Conservation (phyloP, 768 basidiomycete genomes). For the Boletus rubescentipes region DNA sequence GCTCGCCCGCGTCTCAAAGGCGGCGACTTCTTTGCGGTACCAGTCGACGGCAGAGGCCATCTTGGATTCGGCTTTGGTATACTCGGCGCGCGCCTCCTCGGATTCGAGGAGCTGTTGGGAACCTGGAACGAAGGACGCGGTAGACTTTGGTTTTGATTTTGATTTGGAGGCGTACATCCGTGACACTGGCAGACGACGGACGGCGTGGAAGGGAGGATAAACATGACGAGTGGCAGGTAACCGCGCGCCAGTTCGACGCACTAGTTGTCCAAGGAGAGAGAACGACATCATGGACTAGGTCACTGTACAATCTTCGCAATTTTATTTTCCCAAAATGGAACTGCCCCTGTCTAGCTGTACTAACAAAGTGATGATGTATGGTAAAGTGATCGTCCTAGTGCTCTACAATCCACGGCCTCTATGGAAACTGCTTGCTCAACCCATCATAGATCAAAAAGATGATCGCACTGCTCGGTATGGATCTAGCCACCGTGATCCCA, state of each 20-base stretch:
- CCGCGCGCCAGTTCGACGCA: not conserved
- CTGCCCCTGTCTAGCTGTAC: constrained; percentile 1
- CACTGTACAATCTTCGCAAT: too few species aligned
- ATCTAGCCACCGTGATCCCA: constrained; percentile 83
- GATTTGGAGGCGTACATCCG: constrained; percentile 31
- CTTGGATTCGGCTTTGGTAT: constrained; percentile 56
- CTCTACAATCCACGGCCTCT: constrained; percentile 4
- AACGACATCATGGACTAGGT: constrained; percentile 3
- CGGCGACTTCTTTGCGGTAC: constrained; percentile 77
- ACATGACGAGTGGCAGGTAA: constrained; percentile 1
- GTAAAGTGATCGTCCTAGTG: not conserved
- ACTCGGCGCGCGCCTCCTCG: constrained; percentile 55
- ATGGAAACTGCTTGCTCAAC: constrained; percentile 53
- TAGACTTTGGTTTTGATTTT: constrained; percentile 43
- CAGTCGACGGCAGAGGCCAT: constrained; percentile 70
- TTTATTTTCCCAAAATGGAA: not conserved
- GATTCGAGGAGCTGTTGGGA: constrained; percentile 62
- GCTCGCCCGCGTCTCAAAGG: constrained; percentile 64
- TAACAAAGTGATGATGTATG: not conserved
- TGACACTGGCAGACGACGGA: not conserved
- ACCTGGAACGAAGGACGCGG: constrained; percentile 61
- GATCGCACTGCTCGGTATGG: constrained; percentile 86
- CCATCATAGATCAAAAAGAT: constrained; percentile 94
- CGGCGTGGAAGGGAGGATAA: not conserved
- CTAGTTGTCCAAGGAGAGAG: constrained; percentile 7